Evolutionary conservation across 2,329 filamentous ascomycete species (phyloP).

Genomic region (Elsinoe arachidis): DNA sequence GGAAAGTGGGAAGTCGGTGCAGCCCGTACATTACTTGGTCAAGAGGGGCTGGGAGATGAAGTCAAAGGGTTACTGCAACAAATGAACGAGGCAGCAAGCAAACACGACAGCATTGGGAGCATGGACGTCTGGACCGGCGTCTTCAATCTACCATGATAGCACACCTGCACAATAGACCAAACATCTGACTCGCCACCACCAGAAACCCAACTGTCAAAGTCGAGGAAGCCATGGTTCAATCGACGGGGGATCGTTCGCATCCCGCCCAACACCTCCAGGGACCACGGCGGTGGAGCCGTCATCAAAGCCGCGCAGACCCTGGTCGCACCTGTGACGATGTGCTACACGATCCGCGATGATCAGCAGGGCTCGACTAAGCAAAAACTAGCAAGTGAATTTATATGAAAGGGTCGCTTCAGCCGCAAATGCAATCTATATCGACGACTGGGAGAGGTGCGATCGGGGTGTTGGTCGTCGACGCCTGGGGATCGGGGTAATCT

Average conservation of each 20-base stretch:
- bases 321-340: background rate
- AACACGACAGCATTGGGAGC: slow-evolving; percentile 12
- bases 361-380: background rate
- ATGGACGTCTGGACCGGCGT: slow-evolving; percentile 20
- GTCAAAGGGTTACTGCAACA: slow-evolving; percentile 26
- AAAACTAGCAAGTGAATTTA: background rate
- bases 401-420: background rate
- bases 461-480: background rate
- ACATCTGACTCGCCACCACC: background rate
- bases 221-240: background rate
- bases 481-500: background rate
- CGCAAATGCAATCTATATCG: background rate
- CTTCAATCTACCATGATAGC: slow-evolving; percentile 9
- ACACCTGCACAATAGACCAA: background rate
- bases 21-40: slow-evolving; percentile 19
- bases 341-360: slow-evolving; percentile 1
- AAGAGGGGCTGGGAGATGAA: slow-evolving; percentile 20
- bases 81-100: slow-evolving; percentile 9
- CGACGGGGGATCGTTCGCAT: background rate
- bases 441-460: background rate
- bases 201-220: background rate
- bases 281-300: background rate
- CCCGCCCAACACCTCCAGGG: background rate
- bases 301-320: background rate
- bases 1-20: slow-evolving; percentile 40